Evolutionary conservation across 768 basidiomycete species (phyloP).

Genomic region (Rhizopogon vinicolor): DNA sequence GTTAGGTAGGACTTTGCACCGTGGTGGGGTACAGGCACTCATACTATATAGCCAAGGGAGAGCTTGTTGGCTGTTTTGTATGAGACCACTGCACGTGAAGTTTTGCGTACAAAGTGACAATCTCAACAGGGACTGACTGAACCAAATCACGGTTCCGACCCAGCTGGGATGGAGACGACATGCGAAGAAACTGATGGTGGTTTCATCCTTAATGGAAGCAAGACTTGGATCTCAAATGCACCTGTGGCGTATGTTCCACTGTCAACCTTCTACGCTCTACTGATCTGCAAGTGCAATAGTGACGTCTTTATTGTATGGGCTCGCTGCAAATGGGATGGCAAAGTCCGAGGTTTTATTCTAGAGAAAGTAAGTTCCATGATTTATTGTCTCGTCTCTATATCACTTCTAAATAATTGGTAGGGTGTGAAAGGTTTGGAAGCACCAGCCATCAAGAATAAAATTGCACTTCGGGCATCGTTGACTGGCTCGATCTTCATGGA

Average conservation of each 20-base stretch:
- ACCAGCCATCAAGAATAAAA: constrained; percentile 88
- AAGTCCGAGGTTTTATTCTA: constrained; percentile 84
- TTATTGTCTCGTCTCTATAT: not conserved
- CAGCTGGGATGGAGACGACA: constrained; percentile 92
- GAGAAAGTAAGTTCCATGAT: constrained; percentile 66
- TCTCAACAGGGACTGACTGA: constrained; percentile 80
- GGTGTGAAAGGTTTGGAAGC: constrained; percentile 78
- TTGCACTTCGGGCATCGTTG: constrained; percentile 80
- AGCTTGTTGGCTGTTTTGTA: constrained; percentile 91
- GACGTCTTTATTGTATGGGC: constrained; percentile 96
- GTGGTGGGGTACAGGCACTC: not conserved
- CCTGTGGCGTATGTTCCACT: constrained; percentile 69
- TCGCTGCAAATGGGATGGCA: constrained; percentile 88
- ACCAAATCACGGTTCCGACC: constrained; percentile 96
- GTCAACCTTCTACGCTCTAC: constrained; percentile 3
- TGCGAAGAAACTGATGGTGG: constrained; percentile 85
- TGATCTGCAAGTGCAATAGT: constrained; percentile 30
- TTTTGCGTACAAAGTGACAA: constrained; percentile 34
- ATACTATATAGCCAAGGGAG: constrained; percentile 61
- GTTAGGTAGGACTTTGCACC: constrained; percentile 46
- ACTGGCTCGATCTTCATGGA: constrained; percentile 94
- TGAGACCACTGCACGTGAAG: constrained; percentile 23
- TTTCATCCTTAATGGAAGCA: constrained; percentile 83
- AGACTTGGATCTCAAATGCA: constrained; percentile 94
- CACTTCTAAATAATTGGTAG: constrained; percentile 33